phyloP scores from a whole-genome alignment of 83 land plant species.

The Picea abies region DNA sequence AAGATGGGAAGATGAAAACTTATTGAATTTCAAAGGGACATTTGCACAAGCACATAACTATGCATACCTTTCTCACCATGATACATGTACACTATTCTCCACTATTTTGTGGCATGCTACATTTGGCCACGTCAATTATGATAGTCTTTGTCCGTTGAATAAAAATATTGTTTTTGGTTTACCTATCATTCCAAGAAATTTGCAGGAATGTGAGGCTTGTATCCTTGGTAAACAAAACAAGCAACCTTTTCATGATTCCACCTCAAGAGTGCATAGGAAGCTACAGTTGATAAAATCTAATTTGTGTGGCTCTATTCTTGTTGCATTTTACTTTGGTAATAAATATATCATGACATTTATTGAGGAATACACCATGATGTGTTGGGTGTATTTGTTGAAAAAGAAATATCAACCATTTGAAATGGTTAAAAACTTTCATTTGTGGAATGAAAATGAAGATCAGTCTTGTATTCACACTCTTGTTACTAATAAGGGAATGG shows the following conservation, averaged over 20 bases:
- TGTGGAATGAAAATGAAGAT: no score
- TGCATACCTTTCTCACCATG: no score
- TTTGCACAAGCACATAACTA: no score
- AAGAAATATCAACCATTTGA: not conserved
- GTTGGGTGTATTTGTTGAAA: not conserved
- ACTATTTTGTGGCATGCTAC: no score
- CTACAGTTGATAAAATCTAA: not conserved
- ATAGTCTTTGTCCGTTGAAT: no score
- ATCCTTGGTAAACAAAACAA: not conserved
- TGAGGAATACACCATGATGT: not conserved
- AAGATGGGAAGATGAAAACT: no score
- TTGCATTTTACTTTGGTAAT: not conserved
- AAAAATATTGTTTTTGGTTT: no score
- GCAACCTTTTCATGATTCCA: not conserved
- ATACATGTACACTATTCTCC: no score
- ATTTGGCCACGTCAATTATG: no score
- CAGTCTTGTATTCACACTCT: not conserved
- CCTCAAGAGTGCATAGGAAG: not conserved
- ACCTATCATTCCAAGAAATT: no score
- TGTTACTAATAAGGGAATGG: not conserved
- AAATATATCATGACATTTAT: not conserved
- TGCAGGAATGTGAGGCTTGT: not conserved
- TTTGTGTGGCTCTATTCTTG: not conserved
- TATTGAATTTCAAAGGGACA: no score
- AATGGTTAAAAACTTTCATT: not conserved